phyloP scores from a whole-genome alignment of 306 rosid species.

The Albizia julibrissin region DNA sequence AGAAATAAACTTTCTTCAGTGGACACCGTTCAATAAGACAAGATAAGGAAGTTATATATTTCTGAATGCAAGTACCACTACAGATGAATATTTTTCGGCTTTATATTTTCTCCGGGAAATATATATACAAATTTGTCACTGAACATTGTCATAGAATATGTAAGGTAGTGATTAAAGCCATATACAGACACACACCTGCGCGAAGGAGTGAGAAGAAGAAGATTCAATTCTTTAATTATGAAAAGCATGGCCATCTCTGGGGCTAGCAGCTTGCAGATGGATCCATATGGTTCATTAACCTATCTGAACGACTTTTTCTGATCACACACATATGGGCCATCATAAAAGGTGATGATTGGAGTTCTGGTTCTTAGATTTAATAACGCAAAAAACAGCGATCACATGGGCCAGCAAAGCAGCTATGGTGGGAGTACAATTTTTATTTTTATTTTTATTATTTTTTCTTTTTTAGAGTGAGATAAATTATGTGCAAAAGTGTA shows the following conservation, averaged over 20 bases:
- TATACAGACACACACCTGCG: conserved; percentile 23
- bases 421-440: conserved; percentile 36
- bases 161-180: conserved; percentile 15
- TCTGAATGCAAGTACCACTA: conserved; percentile 32
- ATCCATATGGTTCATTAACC: conserved; percentile 4
- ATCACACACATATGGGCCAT: conserved; percentile 37
- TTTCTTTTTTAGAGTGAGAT: conserved; percentile 10
- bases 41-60: conserved; percentile 37
- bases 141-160: conserved; percentile 35
- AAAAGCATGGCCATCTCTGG: conserved; percentile 2
- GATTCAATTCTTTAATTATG: conserved; percentile 37
- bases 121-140: conserved; percentile 14
- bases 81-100: not conserved
- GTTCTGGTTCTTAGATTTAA: conserved; percentile 42
- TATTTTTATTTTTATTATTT: not conserved
- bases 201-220: conserved; percentile 5
- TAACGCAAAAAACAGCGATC: conserved; percentile 29
- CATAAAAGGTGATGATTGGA: conserved; percentile 50
- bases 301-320: conserved; percentile 40
- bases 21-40: conserved; percentile 66
- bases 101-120: conserved; percentile 28
- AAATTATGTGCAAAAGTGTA: conserved; percentile 37
- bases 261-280: conserved; percentile 22
- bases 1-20: conserved; percentile 54
- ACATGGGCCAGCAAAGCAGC: conserved; percentile 61